Evolutionary conservation across 31 red algal genomes (phyloP).

Genomic region (Endocladia muricata): DNA sequence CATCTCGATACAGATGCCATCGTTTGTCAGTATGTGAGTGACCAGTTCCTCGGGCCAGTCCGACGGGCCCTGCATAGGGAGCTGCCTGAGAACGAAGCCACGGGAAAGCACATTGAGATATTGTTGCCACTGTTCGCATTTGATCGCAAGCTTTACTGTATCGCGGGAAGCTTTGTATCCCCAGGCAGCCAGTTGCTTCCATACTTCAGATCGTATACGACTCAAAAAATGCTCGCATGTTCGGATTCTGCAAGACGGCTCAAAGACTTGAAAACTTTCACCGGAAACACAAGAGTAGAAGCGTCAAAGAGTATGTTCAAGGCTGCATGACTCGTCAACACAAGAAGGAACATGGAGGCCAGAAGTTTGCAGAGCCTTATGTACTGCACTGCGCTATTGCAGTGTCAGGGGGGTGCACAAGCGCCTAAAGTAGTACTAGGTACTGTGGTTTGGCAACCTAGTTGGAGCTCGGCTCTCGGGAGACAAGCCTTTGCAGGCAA

Average conservation of each 20-base stretch:
- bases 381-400: too few species aligned
- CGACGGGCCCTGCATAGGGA: not conserved
- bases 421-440: too few species aligned
- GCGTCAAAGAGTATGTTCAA: too few species aligned
- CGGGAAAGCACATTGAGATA: not conserved
- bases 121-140: not conserved
- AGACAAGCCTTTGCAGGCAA: too few species aligned
- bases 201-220: not conserved
- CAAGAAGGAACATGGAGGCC: too few species aligned
- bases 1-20: not conserved
- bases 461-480: too few species aligned
- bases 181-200: not conserved
- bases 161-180: not conserved
- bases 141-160: not conserved
- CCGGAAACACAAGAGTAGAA: too few species aligned
- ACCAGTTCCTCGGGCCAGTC: constrained; percentile 1
- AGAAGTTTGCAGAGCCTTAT: too few species aligned
- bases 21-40: not conserved
- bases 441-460: too few species aligned
- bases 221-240: not conserved
- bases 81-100: not conserved
- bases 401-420: too few species aligned
- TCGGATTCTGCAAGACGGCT: not conserved
- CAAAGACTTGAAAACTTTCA: not conserved
- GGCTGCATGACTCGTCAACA: too few species aligned